These are phyloP conservation scores for Pseudonitzschia pungens DNA, from an alignment of 108 stramenopile genomes.

Conservation along the genomic window DNA sequence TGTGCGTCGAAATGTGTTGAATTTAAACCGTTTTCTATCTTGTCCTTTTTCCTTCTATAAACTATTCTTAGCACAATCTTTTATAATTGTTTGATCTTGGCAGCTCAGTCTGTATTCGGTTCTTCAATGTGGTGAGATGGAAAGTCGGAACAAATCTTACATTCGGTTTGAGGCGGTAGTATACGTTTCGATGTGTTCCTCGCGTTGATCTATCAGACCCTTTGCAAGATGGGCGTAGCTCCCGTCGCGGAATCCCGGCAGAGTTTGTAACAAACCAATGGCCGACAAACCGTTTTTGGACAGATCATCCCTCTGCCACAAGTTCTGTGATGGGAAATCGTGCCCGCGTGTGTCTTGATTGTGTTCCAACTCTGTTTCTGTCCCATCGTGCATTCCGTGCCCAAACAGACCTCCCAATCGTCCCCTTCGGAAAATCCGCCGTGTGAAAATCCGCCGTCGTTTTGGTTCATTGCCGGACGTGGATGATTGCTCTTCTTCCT, in stretches of 20 bases:
- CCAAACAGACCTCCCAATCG: constrained; percentile 10
- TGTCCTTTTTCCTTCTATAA: too few relatives aligned
- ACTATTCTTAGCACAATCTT: too few relatives aligned
- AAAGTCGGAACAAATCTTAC: too few relatives aligned
- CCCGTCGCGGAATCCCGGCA: constrained; percentile 39
- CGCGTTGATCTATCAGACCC: constrained; percentile 13
- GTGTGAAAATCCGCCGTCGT: neutral
- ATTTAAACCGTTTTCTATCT: too few relatives aligned
- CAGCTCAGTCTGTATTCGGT: too few relatives aligned
- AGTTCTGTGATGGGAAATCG: too few relatives aligned
- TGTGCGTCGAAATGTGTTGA: too few relatives aligned
- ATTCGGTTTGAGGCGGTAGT: too few relatives aligned
- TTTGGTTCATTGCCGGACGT: neutral
- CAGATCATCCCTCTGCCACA: neutral
- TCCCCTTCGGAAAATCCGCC: neutral
- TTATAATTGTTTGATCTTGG: too few relatives aligned
- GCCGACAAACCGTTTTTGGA: neutral
- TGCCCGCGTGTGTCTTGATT: too few relatives aligned
- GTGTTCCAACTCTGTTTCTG: neutral
- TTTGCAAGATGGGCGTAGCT: constrained; percentile 29
- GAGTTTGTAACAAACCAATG: constrained; percentile 5
- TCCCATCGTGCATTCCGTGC: neutral
- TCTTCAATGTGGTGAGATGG: too few relatives aligned
- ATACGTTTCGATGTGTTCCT: neutral
- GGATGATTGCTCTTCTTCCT: neutral